Percentiles rank a stretch among this genome's conserved stretches.
Conservation (phyloP, 129 eudicot species). For the Dittrichia graveolens region DNA sequence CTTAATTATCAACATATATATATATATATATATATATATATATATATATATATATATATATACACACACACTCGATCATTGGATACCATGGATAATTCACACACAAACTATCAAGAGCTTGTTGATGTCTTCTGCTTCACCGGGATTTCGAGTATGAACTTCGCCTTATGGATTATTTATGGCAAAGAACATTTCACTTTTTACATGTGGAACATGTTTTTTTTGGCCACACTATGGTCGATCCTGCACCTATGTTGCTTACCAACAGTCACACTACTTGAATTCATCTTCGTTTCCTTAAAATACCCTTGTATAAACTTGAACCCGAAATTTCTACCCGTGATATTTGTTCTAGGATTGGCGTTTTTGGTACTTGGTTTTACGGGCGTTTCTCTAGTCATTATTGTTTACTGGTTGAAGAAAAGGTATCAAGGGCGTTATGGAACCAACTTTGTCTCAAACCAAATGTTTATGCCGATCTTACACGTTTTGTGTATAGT, state of each 20-base stretch:
- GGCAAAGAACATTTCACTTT: constrained; percentile 2
- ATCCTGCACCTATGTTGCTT: neutral
- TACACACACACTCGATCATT: neutral
- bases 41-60: too few relatives aligned
- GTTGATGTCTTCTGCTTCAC: constrained; percentile 22
- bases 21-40: too few relatives aligned
- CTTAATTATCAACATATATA: neutral
- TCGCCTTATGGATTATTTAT: constrained; percentile 6
- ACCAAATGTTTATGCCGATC: neutral
- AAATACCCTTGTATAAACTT: neutral
- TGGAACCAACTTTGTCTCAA: neutral
- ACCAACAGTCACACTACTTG: neutral
- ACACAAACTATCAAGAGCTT: neutral
- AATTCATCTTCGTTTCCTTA: neutral
- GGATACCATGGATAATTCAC: neutral
- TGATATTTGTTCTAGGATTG: neutral
- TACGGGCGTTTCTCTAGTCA: neutral
- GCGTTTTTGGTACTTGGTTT: neutral
- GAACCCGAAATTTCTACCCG: neutral
- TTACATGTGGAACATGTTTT: neutral
- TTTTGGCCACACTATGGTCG: neutral
- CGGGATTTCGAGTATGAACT: neutral
- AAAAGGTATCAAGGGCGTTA: neutral
- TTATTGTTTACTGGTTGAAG: neutral
- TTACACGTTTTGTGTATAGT: neutral